Percentiles rank a stretch among this genome's conserved stretches.
Evolutionary conservation across 768 basidiomycete species (phyloP).

Genomic region (Leucocoprinus sp.): DNA sequence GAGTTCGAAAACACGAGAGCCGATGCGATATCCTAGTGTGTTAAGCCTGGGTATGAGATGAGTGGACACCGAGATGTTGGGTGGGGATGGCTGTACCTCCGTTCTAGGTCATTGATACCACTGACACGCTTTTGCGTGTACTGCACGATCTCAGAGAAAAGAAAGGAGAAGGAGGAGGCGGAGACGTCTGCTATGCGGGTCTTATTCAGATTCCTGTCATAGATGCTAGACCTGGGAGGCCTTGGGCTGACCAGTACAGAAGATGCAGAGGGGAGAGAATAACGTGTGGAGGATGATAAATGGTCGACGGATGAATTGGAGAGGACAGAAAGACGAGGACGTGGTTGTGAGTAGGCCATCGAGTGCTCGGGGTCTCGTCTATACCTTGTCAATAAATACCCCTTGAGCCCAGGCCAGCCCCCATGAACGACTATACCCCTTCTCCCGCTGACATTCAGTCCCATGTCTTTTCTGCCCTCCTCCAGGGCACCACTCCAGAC

Average conservation of each 20-base stretch:
- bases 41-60: constrained; percentile 53
- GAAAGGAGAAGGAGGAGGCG: constrained; percentile 74
- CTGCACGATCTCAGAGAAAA: constrained; percentile 90
- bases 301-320: constrained; percentile 51
- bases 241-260: constrained; percentile 33
- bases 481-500: constrained; percentile 68
- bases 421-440: constrained; percentile 33
- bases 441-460: constrained; percentile 54
- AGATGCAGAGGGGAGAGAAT: constrained; percentile 57
- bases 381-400: too few species aligned
- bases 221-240: constrained; percentile 63
- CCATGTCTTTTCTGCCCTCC: constrained; percentile 71
- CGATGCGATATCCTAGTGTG: constrained; percentile 88
- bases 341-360: constrained; percentile 55
- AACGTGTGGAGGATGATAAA: constrained; percentile 50
- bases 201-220: constrained; percentile 87
- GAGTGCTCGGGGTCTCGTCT: constrained; percentile 8
- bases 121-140: constrained; percentile 94
- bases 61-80: background rate
- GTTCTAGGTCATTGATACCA: constrained; percentile 93
- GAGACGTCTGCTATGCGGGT: constrained; percentile 79
- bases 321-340: constrained; percentile 61
- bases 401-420: constrained; percentile 4
- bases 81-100: constrained; percentile 52
- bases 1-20: constrained; percentile 79